Conservation (phyloP, 176 grass and related monocot species). For the Themeda triandra region DNA sequence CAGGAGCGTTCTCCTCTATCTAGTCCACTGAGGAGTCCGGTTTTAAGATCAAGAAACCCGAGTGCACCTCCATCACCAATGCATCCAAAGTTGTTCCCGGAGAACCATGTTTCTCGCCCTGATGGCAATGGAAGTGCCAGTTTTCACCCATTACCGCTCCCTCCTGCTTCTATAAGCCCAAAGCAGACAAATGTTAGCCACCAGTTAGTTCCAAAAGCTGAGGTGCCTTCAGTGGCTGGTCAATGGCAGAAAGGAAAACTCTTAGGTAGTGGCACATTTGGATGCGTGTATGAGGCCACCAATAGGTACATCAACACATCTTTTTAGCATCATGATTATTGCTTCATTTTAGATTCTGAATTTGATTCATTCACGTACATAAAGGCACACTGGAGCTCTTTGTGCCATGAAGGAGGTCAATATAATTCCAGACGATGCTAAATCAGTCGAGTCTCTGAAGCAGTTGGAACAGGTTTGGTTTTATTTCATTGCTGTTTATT, state of each 20-base stretch:
- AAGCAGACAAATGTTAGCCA: conserved; percentile 37
- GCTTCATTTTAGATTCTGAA: conserved; percentile 12
- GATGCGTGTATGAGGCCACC: conserved; percentile 90
- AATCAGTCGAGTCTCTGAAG: conserved; percentile 84
- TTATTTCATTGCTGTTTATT: conserved; percentile 15
- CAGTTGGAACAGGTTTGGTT: conserved; percentile 80
- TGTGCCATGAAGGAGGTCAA: conserved; percentile 99
- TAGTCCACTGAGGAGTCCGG: conserved; percentile 50
- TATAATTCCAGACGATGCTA: conserved; percentile 88
- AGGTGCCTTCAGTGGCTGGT: conserved; percentile 50
- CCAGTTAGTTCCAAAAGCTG: conserved; percentile 50
- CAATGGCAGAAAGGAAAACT: conserved; percentile 95
- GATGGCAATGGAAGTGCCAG: conserved; percentile 37
- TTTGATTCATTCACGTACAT: conserved; percentile 6
- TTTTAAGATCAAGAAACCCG: conserved; percentile 50
- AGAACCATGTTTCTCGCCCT: conserved; percentile 37
- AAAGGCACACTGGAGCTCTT: conserved; percentile 85
- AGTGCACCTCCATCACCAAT: conserved; percentile 70
- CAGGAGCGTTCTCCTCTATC: conserved; percentile 54
- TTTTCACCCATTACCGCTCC: conserved; percentile 80
- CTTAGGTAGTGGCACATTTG: conserved; percentile 92
- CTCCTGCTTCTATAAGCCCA: conserved; percentile 56
- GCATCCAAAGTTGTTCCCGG: conserved; percentile 49
- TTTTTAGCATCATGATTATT: conserved; percentile 11
- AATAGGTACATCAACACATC: conserved; percentile 59